Evolutionary conservation across 2,329 filamentous ascomycete genomes (phyloP).

Genomic region (Colletotrichum eremochloae): DNA sequence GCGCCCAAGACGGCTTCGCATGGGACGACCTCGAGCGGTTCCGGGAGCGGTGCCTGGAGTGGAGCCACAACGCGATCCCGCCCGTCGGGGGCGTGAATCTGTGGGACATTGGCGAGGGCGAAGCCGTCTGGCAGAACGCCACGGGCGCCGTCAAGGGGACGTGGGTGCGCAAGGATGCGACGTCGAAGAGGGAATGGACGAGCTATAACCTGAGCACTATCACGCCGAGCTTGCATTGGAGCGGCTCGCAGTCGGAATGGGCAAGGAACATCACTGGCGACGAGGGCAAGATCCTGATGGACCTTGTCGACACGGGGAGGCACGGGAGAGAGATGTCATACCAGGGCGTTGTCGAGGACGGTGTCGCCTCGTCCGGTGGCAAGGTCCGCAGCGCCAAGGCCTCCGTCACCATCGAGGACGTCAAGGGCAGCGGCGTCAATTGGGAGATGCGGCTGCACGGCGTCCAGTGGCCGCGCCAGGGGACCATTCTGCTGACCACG

Average conservation of each 20-base stretch:
- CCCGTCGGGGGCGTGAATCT: constrained; percentile 55
- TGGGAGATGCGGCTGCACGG: constrained; percentile 87
- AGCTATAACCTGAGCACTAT: constrained; percentile 75
- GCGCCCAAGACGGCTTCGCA: constrained; percentile 78
- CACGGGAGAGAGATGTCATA: constrained; percentile 63
- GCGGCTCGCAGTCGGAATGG: constrained; percentile 71
- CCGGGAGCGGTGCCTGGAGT: constrained; percentile 73
- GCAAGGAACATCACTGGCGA: constrained; percentile 84
- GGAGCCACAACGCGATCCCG: constrained; percentile 66
- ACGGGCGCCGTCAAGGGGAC: constrained; percentile 83
- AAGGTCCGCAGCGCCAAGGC: constrained; percentile 77
- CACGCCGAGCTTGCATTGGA: constrained; percentile 76
- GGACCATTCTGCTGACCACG: constrained; percentile 84
- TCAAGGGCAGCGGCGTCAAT: constrained; percentile 75
- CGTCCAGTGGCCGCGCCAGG: constrained; percentile 86
- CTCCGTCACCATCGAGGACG: constrained; percentile 79
- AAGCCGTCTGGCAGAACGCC: constrained; percentile 79
- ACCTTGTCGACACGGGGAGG: constrained; percentile 63
- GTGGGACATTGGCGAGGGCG: constrained; percentile 55
- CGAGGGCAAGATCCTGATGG: constrained; percentile 77
- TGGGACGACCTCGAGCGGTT: constrained; percentile 82
- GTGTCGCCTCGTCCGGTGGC: constrained; percentile 59
- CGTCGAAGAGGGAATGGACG: constrained; percentile 59
- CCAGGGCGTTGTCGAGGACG: constrained; percentile 53
- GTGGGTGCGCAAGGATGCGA: constrained; percentile 74